Conservation (phyloP, 2,329 filamentous ascomycete species). For the Endoconidiophora polonica region DNA sequence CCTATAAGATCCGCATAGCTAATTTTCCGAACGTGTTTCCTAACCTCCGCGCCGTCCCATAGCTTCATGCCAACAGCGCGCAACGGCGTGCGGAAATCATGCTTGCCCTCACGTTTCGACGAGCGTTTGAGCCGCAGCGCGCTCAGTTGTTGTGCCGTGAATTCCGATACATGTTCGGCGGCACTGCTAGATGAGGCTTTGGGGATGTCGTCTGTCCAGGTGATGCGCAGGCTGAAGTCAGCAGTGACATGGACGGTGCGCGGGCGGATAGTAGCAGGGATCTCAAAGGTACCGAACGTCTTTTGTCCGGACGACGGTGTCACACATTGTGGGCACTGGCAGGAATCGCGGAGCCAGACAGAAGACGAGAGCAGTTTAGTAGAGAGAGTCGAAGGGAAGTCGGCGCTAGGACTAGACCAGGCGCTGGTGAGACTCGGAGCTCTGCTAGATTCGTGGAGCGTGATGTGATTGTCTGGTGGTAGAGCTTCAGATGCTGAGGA, state of each 20-base stretch:
- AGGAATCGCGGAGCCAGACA: constrained; percentile 34
- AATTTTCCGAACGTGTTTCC: constrained; percentile 36
- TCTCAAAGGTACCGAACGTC: constrained; percentile 28
- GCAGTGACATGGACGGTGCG: constrained; percentile 18
- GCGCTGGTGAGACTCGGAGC: constrained; percentile 1
- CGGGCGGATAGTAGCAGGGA: constrained; percentile 22
- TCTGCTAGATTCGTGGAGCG: too few relatives aligned
- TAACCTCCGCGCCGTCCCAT: constrained; percentile 27
- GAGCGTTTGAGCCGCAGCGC: constrained; percentile 10
- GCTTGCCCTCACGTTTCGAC: not conserved
- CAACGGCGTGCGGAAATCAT: constrained; percentile 14
- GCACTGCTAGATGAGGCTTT: constrained; percentile 14
- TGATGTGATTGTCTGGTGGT: not conserved
- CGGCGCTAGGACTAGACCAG: not conserved
- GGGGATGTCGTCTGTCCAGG: constrained; percentile 38
- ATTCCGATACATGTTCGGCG: constrained; percentile 23
- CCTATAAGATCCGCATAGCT: constrained; percentile 57
- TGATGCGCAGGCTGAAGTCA: constrained; percentile 34
- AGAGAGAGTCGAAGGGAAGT: not conserved
- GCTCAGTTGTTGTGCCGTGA: constrained; percentile 18
- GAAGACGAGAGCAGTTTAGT: constrained; percentile 7
- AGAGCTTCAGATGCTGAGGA: not conserved
- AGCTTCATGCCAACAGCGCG: constrained; percentile 18
- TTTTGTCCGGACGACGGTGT: constrained; percentile 44
- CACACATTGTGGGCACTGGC: constrained; percentile 34